A percentile compares a stretch with the other conserved stretches of the same genome.
Evolutionary conservation across 257 asterid species (phyloP).

Genomic region (Henckelia pumila): DNA sequence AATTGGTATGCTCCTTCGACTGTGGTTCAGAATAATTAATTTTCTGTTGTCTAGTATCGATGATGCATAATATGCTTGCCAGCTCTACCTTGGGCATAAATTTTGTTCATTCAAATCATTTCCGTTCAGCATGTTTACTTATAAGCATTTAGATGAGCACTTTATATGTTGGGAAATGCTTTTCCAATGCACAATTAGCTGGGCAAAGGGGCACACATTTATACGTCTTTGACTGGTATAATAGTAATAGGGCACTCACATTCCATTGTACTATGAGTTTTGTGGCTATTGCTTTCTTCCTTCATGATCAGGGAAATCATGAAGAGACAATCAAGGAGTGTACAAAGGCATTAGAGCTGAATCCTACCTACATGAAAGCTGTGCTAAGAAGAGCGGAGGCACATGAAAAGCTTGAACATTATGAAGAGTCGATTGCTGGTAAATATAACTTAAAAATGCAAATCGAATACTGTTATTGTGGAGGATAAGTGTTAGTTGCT

Average conservation of each 20-base stretch:
- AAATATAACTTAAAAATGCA: constrained; percentile 16
- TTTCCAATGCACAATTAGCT: neutral
- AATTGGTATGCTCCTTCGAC: constrained; percentile 50
- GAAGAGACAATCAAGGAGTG: constrained; percentile 83
- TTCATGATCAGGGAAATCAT: constrained; percentile 52
- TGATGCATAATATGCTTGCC: constrained; percentile 8
- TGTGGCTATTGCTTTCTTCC: constrained; percentile 22
- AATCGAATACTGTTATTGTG: constrained; percentile 11
- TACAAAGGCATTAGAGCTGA: constrained; percentile 84
- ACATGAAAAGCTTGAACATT: constrained; percentile 79
- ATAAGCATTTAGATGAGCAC: neutral
- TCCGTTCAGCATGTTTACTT: neutral
- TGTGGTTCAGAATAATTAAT: too few species aligned
- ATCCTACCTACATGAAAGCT: constrained; percentile 71
- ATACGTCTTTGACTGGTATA: neutral
- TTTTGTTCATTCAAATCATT: constrained; percentile 9
- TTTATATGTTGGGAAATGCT: neutral
- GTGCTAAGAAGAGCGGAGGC: constrained; percentile 92
- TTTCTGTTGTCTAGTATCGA: neutral
- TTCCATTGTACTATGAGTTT: neutral
- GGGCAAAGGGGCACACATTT: neutral
- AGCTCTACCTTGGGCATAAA: neutral
- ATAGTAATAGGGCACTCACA: neutral
- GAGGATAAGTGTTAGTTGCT: constrained; percentile 11
- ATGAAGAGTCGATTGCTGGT: constrained; percentile 87